phyloP scores from a whole-genome alignment of 306 rosid species.

The Pachyrhizus erosus region DNA sequence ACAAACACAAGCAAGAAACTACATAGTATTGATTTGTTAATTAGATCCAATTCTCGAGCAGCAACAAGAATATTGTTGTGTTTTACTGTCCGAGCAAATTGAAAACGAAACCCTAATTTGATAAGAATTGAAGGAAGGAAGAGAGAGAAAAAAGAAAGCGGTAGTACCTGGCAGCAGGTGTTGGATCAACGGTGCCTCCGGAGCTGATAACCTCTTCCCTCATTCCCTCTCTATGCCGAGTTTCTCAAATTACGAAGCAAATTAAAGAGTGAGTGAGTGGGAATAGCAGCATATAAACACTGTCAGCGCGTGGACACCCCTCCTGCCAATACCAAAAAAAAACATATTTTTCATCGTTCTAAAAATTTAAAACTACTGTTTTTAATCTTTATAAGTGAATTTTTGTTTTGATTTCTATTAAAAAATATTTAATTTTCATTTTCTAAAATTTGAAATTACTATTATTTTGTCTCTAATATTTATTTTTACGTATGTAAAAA shows the following conservation, averaged over 20 bases:
- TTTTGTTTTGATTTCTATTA: too few relatives aligned
- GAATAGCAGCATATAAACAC: constrained; percentile 5
- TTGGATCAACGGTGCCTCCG: constrained; percentile 82
- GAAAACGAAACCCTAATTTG: constrained; percentile 52
- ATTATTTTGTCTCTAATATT: too few relatives aligned
- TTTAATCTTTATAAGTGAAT: too few relatives aligned
- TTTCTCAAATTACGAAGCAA: constrained; percentile 46
- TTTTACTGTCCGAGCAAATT: constrained; percentile 22
- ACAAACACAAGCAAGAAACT: background rate
- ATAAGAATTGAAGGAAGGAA: constrained; percentile 12
- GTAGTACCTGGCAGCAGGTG: constrained; percentile 93
- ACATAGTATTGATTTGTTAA: background rate
- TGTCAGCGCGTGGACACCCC: constrained; percentile 45
- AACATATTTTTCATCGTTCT: too few relatives aligned
- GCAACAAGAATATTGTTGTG: background rate
- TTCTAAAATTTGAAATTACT: too few relatives aligned
- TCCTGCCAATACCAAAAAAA: too few relatives aligned
- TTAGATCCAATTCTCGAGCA: constrained; percentile 35
- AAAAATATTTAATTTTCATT: too few relatives aligned
- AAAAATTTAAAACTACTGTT: too few relatives aligned
- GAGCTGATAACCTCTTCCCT: constrained; percentile 98
- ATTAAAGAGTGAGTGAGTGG: background rate
- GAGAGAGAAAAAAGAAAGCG: background rate
- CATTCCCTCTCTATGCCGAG: constrained; percentile 46
- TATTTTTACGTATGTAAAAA: too few relatives aligned